Conservation (phyloP, 306 rosid genomes). For the Vigna hirtella region DNA sequence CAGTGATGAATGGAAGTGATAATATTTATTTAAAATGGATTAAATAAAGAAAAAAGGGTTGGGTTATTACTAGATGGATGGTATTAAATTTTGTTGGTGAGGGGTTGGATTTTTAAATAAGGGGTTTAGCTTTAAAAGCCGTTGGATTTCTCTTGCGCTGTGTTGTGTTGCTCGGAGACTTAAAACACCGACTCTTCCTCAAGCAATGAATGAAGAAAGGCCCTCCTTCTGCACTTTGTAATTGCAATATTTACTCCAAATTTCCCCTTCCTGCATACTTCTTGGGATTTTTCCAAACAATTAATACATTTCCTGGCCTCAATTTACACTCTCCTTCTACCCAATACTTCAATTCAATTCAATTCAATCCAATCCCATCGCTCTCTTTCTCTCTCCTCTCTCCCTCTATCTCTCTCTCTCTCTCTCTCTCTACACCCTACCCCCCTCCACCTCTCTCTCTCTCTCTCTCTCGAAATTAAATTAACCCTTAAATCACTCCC, state of each 20-base stretch:
- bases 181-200: conserved; percentile 64
- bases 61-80: conserved; percentile 26
- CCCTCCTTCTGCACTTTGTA: conserved; percentile 62
- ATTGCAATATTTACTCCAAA: conserved; percentile 79
- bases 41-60: neutral
- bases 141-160: conserved; percentile 41
- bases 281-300: conserved; percentile 73
- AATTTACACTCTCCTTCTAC: conserved; percentile 88
- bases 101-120: conserved; percentile 52
- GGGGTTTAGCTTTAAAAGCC: conserved; percentile 65
- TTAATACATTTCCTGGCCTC: conserved; percentile 90
- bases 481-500: conserved; percentile 70
- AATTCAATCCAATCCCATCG: conserved; percentile 56
- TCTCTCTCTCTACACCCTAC: conserved; percentile 44
- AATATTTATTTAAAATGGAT: conserved; percentile 33
- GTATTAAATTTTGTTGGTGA: conserved; percentile 59
- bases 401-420: conserved; percentile 47
- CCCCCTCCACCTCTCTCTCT: conserved; percentile 66
- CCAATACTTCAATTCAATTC: conserved; percentile 64
- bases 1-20: conserved; percentile 37
- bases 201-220: conserved; percentile 83
- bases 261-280: conserved; percentile 78
- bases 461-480: conserved; percentile 49
- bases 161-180: conserved; percentile 37
- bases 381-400: conserved; percentile 46